Evolutionary conservation across 257 asterid species (phyloP), one percentile per base, ranked within the genome.

Genomic region (Gynochthodes officinalis): DNA sequence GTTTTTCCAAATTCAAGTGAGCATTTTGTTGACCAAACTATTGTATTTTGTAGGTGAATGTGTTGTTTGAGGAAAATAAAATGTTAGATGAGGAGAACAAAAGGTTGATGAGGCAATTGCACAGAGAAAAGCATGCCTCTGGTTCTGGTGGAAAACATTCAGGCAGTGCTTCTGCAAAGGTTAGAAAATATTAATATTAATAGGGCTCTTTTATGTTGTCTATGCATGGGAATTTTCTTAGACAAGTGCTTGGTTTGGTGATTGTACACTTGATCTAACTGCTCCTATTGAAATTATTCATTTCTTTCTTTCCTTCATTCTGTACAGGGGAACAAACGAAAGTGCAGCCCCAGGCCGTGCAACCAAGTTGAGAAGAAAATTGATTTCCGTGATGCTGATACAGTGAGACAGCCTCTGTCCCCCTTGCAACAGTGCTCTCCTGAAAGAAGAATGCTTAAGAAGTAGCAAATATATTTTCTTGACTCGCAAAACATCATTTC

Each of bases 401-500:
- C 85, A 39, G 79, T 65, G 59, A 86, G 97, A 72, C 87, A 61
- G 77, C 96, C 99, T 44, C 83, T 92, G 63, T 95, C 96, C 67
- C 97, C 96, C 1, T 78, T 93, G 80, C 89, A 77, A 30, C 75
- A 40, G 74, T 85, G 82, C 83, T 86, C 96, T 13, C 93, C 96
- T 1, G 91, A 90, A 73, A 76, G 85, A 46, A 80, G 90, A 78
- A 60, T 78, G 75, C 82, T 65, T 81, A 86, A 85, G 87, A 82
- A 82, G 77, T 88, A 86, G 78, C 70, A 64, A 48, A 16, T 15
- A 59, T 48, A 35, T 50, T 23, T 49, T 64, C 21, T 35, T 37
- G 63, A 67, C 37, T 44, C 27, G 35, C 23, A 55, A 25, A 40
- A 32, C 65, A 18, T 67, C 39, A 46, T 35, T 28, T 33, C 3